Evolutionary conservation across 2,329 filamentous ascomycete species (phyloP).

Genomic region (Aspergillus quadrilineatus): DNA sequence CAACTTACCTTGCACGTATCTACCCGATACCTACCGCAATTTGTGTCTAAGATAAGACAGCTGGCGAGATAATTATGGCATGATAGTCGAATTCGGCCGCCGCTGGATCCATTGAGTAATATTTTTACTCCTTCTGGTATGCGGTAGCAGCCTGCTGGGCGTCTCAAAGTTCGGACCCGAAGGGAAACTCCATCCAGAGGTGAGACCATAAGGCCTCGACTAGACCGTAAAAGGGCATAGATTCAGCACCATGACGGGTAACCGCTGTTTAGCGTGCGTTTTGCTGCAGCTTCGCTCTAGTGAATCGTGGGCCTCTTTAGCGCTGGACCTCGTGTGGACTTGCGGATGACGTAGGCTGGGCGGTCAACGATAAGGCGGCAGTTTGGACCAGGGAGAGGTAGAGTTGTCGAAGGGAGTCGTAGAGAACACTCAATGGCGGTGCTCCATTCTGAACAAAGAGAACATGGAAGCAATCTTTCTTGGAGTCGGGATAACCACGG

Average conservation of each 20-base stretch:
- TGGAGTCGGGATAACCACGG: background rate
- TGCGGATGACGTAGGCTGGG: background rate
- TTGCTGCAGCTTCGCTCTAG: slow-evolving; percentile 2
- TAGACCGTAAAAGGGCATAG: slow-evolving; percentile 1
- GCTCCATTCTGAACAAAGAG: too few relatives aligned
- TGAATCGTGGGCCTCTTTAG: slow-evolving; percentile 22
- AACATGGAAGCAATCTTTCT: too few relatives aligned
- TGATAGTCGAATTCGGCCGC: background rate
- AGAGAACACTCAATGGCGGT: too few relatives aligned
- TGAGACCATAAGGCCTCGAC: slow-evolving; percentile 6
- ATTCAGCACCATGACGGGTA: slow-evolving; percentile 1
- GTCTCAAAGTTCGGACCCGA: slow-evolving; percentile 6
- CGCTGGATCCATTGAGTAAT: background rate
- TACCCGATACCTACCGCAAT: too few relatives aligned
- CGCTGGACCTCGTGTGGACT: slow-evolving; percentile 6
- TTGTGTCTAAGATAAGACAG: too few relatives aligned
- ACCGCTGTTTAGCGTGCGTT: slow-evolving; percentile 15
- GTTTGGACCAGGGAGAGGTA: background rate
- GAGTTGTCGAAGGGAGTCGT: too few relatives aligned
- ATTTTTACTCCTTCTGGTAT: slow-evolving; percentile 13
- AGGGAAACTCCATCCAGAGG: slow-evolving; percentile 16
- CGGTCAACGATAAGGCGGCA: background rate
- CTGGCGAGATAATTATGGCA: background rate
- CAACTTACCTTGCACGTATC: too few relatives aligned
- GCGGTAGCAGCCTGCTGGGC: background rate